Conservation (phyloP, 2,329 filamentous ascomycete species). For the Fusarium tupiense region DNA sequence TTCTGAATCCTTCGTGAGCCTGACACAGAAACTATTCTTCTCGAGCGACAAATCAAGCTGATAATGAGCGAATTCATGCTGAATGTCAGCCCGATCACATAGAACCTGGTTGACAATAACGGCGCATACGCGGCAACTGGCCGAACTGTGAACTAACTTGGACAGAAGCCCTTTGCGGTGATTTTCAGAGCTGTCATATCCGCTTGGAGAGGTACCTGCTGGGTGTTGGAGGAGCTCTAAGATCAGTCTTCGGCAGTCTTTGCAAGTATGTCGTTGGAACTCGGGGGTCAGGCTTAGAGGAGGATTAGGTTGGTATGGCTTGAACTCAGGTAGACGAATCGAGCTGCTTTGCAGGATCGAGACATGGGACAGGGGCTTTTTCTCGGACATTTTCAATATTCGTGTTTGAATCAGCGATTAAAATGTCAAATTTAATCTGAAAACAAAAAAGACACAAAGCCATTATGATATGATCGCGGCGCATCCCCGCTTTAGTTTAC, state of each 20-base stretch:
- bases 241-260: neutral
- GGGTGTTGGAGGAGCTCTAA: neutral
- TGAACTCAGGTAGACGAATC: accelerated
- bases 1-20: neutral
- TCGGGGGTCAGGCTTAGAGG: neutral
- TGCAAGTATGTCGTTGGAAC: neutral
- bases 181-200: accelerated
- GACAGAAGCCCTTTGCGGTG: neutral
- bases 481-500: neutral
- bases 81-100: neutral
- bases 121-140: neutral
- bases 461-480: neutral
- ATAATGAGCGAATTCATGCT: neutral
- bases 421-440: too few relatives aligned
- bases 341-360: neutral
- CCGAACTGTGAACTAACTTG: neutral
- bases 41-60: accelerated
- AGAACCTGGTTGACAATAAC: neutral
- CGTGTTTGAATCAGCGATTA: neutral
- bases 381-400: neutral
- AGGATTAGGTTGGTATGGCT: neutral
- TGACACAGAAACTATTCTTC: neutral
- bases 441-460: neutral
- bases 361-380: neutral
- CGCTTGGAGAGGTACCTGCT: neutral